Conservation (phyloP, 78 protist genomes). For the Paratrimastix pyriformis region DNA sequence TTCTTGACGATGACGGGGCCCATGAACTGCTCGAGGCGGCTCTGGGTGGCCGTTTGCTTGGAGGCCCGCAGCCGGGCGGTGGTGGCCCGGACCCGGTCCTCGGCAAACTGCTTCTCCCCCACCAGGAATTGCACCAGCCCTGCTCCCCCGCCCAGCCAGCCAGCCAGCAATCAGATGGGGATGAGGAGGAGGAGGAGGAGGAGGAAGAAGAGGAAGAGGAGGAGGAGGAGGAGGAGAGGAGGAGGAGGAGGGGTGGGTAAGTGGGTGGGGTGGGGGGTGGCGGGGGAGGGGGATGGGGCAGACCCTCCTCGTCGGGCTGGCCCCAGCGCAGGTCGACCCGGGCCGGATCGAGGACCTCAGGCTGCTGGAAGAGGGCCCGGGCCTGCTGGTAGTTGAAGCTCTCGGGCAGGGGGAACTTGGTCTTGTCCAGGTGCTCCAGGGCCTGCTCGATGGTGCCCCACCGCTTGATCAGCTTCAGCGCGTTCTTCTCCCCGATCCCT, state of each 20-base stretch:
- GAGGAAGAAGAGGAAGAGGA: background rate
- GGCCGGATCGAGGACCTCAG: background rate
- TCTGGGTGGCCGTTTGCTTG: background rate
- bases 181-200: background rate
- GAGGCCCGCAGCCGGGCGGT: conserved; percentile 3
- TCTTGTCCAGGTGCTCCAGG: background rate
- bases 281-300: background rate
- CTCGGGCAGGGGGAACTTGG: background rate
- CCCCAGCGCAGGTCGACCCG: background rate
- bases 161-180: background rate
- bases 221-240: background rate
- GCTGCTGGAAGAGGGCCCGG: conserved; percentile 13
- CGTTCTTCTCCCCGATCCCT: conserved; percentile 34
- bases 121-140: background rate
- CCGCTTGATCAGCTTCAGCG: conserved; percentile 15
- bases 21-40: conserved; percentile 2
- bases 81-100: background rate
- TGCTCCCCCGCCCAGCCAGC: too few relatives aligned
- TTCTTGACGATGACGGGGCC: too few relatives aligned
- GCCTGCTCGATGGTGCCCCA: conserved; percentile 16
- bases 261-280: too few relatives aligned
- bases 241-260: too few relatives aligned
- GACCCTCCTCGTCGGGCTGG: conserved; percentile 28
- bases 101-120: conserved; percentile 16
- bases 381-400: conserved; percentile 15